A percentile compares a stretch with the other conserved stretches of the same genome.
phyloP scores from a whole-genome alignment of 306 rosid genomes.

The Dalbergia oliveri region DNA sequence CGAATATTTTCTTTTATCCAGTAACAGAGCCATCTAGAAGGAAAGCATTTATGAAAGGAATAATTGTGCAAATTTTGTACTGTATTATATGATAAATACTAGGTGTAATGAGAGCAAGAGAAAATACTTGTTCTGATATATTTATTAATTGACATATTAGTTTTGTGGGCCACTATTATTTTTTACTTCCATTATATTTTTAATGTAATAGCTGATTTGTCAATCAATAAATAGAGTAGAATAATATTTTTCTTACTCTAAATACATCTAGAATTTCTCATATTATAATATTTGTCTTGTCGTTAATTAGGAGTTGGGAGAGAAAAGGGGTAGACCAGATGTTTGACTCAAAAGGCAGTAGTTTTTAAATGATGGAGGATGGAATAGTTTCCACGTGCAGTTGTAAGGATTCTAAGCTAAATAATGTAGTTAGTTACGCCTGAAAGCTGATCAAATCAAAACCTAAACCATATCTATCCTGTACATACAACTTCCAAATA shows the following conservation, averaged over 20 bases:
- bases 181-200: no score
- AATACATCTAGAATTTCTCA: no score
- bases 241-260: no score
- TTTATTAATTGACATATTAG: no score
- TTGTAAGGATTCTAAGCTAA: constrained; percentile 45
- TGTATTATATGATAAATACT: no score
- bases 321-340: constrained; percentile 26
- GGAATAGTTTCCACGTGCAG: constrained; percentile 44
- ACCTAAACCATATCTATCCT: constrained; percentile 45
- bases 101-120: no score
- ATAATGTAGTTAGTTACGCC: constrained; percentile 52
- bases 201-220: no score
- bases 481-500: constrained; percentile 33
- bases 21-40: no score
- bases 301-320: constrained; percentile 26
- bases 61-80: neutral
- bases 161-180: no score
- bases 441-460: constrained; percentile 45
- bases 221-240: no score
- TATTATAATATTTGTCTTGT: neutral
- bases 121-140: no score
- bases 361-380: neutral
- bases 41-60: neutral
- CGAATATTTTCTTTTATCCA: neutral
- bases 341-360: constrained; percentile 44